phyloP scores from a whole-genome alignment of 129 eudicot genomes.

The Centella asiatica region DNA sequence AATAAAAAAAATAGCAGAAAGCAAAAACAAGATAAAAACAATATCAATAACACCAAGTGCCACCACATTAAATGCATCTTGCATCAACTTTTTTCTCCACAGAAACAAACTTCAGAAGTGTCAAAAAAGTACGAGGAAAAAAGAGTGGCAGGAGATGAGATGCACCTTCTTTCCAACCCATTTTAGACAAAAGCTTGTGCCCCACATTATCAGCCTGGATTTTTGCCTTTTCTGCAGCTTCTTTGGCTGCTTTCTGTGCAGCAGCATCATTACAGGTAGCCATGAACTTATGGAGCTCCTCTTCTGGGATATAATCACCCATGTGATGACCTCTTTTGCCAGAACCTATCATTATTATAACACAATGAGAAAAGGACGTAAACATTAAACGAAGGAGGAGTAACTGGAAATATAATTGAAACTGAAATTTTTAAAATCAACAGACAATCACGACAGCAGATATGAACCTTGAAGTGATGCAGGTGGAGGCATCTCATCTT shows the following conservation, averaged over 20 bases:
- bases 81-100: too few relatives aligned
- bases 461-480: conserved; percentile 51
- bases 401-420: not conserved
- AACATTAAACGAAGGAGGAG: not conserved
- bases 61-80: too few relatives aligned
- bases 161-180: conserved; percentile 84
- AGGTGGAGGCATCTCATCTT: conserved; percentile 81
- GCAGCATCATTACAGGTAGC: conserved; percentile 51
- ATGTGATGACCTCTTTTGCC: conserved; percentile 70
- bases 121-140: not conserved
- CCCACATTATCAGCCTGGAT: conserved; percentile 82
- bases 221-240: conserved; percentile 40
- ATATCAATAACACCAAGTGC: too few relatives aligned
- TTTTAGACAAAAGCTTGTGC: conserved; percentile 60
- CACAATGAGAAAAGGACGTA: not conserved
- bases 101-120: not conserved
- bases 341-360: conserved; percentile 15
- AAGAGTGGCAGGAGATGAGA: not conserved
- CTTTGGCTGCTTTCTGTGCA: conserved; percentile 45
- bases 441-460: not conserved
- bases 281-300: conserved; percentile 62
- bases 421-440: not conserved
- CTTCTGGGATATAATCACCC: conserved; percentile 74
- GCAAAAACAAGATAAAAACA: too few relatives aligned
- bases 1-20: too few relatives aligned